These are phyloP conservation scores for Eudorina sp. DNA, from an alignment of 139 green algal genomes.

Conservation along the genomic window DNA sequence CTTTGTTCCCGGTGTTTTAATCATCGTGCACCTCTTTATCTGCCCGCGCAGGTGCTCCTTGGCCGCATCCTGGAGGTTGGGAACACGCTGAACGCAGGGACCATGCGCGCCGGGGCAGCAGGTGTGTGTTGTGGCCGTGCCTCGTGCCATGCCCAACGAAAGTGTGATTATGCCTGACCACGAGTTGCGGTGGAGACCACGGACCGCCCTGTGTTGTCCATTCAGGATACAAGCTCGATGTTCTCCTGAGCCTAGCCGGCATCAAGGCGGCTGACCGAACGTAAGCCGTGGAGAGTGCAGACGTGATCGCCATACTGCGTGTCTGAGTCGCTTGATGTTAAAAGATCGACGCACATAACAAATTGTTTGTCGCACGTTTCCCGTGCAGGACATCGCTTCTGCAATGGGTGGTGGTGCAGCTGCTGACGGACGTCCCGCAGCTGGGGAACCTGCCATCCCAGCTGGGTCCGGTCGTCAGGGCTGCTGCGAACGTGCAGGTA, in stretches of 20 bases:
- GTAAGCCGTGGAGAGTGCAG: conserved; percentile 4
- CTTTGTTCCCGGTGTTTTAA: no score
- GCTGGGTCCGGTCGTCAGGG: conserved; percentile 58
- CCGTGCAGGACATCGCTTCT: conserved; percentile 83
- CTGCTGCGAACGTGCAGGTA: conserved; percentile 74
- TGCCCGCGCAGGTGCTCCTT: conserved; percentile 27
- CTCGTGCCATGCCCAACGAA: neutral
- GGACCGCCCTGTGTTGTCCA: neutral
- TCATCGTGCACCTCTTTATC: no score
- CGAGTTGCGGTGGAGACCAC: no score
- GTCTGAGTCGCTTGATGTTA: no score
- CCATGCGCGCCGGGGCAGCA: conserved; percentile 12
- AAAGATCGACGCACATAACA: no score
- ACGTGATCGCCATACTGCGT: no score
- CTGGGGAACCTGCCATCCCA: conserved; percentile 59
- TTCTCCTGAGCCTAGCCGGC: conserved; percentile 68
- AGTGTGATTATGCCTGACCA: no score
- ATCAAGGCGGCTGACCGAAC: conserved; percentile 60
- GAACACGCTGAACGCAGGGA: conserved; percentile 63
- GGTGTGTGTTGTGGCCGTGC: neutral
- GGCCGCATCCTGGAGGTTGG: conserved; percentile 46
- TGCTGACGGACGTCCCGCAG: conserved; percentile 17
- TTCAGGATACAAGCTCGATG: conserved; percentile 73
- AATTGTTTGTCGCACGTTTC: neutral
- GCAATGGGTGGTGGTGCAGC: conserved; percentile 79